phyloP scores from a whole-genome alignment of 2,329 filamentous ascomycete genomes.

The Fusarium mundagurra region DNA sequence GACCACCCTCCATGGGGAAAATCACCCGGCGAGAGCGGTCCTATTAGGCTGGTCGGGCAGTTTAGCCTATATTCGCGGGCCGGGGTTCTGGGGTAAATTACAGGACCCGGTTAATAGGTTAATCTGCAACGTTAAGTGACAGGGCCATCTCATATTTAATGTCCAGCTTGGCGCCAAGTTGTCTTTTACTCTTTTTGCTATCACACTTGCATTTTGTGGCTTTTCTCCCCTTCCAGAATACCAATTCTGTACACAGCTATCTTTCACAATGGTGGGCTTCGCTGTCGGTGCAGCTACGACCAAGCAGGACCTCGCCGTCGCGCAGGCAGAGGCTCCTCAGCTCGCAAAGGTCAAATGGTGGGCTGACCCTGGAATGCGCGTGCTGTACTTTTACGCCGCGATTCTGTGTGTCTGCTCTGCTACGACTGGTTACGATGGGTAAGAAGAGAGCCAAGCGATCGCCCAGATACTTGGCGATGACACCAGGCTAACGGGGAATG shows the following conservation, averaged over 20 bases:
- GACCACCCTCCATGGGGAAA: neutral
- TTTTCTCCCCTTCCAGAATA: neutral
- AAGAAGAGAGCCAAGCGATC: neutral
- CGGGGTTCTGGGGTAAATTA: neutral
- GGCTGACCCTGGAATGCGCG: conserved; percentile 64
- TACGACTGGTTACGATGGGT: conserved; percentile 69
- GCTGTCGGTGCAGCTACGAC: conserved; percentile 12
- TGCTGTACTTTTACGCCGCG: conserved; percentile 59
- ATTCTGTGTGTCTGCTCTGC: conserved; percentile 66
- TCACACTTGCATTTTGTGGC: neutral
- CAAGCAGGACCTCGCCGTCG: conserved; percentile 46
- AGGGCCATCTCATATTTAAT: conserved; percentile 1
- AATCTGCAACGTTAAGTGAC: neutral
- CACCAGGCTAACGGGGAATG: neutral
- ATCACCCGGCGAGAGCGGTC: neutral
- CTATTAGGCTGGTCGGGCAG: neutral
- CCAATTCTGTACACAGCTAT: neutral
- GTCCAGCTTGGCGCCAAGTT: conserved; percentile 7
- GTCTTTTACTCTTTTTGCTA: neutral
- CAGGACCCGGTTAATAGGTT: conserved; percentile 9
- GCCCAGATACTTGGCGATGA: too few relatives aligned
- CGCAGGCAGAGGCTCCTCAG: conserved; percentile 56
- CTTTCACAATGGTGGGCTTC: neutral
- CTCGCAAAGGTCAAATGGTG: conserved; percentile 67
- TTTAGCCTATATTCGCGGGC: conserved; percentile 5